phyloP scores from a whole-genome alignment of 2,329 filamentous ascomycete species.

The Elsinoe fawcettii region DNA sequence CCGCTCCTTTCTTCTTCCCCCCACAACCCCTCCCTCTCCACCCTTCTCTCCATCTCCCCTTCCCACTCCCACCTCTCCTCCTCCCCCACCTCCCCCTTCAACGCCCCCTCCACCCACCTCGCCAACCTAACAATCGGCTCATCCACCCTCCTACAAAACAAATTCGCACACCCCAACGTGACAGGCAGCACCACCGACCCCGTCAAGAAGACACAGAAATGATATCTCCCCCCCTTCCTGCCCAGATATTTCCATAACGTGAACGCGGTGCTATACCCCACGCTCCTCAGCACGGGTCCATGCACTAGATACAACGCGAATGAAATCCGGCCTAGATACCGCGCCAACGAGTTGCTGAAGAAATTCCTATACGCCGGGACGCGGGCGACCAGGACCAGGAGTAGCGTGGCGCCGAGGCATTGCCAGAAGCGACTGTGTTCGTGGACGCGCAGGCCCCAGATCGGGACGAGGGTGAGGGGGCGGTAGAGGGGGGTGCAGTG shows the following conservation, averaged over 20 bases:
- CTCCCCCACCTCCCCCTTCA: conserved; percentile 1
- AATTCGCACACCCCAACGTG: conserved; percentile 48
- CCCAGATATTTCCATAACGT: conserved; percentile 44
- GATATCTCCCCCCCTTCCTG: conserved; percentile 40
- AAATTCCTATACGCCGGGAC: conserved; percentile 41
- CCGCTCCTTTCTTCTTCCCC: background rate
- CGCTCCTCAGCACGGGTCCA: conserved; percentile 46
- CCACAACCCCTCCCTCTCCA: background rate
- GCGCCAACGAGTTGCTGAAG: conserved; percentile 43
- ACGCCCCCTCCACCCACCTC: conserved; percentile 44
- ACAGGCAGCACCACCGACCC: conserved; percentile 43
- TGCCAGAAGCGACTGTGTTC: conserved; percentile 51
- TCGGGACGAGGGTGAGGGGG: conserved; percentile 42
- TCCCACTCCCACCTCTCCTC: background rate
- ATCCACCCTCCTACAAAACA: conserved; percentile 51
- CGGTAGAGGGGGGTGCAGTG: conserved; percentile 46
- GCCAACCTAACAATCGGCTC: conserved; percentile 49
- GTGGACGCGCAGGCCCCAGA: conserved; percentile 38
- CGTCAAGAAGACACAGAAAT: conserved; percentile 42
- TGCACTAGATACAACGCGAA: conserved; percentile 56
- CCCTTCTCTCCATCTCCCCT: background rate
- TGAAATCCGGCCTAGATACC: conserved; percentile 53
- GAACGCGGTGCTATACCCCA: conserved; percentile 46
- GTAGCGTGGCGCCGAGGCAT: conserved; percentile 40
- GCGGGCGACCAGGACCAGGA: conserved; percentile 45